phyloP scores from a whole-genome alignment of 2,329 filamentous ascomycete genomes.

The Hymenoscyphus fraxineus region DNA sequence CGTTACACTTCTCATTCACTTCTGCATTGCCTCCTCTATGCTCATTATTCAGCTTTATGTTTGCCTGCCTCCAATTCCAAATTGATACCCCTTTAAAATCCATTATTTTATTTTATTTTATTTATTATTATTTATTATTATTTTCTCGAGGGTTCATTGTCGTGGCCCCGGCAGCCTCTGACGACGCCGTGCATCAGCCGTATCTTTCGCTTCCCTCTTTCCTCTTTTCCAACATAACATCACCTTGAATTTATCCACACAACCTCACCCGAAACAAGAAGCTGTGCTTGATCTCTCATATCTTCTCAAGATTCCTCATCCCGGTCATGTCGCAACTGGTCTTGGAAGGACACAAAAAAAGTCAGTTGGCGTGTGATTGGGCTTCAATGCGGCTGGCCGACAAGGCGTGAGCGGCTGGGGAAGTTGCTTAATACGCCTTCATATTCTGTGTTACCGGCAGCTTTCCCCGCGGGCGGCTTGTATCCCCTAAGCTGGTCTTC shows the following conservation, averaged over 20 bases:
- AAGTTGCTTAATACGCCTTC: neutral
- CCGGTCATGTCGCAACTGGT: neutral
- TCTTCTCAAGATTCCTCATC: neutral
- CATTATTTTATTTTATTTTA: neutral
- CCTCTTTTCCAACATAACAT: neutral
- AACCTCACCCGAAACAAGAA: neutral
- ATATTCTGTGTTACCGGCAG: neutral
- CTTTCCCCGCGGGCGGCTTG: neutral
- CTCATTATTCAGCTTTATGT: neutral
- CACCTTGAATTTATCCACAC: neutral
- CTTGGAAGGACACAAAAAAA: neutral
- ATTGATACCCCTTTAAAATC: neutral
- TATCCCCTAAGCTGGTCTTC: neutral
- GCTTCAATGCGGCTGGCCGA: neutral
- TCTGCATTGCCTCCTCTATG: neutral
- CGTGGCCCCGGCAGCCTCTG: neutral
- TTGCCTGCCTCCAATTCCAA: neutral
- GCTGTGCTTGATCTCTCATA: neutral
- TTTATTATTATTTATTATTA: neutral
- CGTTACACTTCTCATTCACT: neutral
- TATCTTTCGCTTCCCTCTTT: neutral
- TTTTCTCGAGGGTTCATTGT: neutral
- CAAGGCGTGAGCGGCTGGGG: constrained; percentile 1
- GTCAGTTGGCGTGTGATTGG: neutral
- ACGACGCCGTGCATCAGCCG: neutral